Evolutionary conservation across 2,329 filamentous ascomycete genomes (phyloP).

Genomic region (Arthrobotrys entomopaga): DNA sequence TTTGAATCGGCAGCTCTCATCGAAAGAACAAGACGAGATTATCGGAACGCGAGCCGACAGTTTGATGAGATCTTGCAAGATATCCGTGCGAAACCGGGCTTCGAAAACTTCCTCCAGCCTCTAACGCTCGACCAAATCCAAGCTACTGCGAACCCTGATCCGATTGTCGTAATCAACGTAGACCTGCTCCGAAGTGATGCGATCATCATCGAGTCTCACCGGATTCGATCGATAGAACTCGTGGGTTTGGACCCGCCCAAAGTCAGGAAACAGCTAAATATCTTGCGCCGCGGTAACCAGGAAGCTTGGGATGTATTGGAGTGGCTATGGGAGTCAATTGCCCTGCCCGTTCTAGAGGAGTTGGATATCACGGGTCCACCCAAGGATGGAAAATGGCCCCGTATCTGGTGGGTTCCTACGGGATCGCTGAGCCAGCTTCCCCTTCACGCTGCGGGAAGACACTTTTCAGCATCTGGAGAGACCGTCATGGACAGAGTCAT

Average conservation of each 20-base stretch:
- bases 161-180: conserved; percentile 60
- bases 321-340: conserved; percentile 60
- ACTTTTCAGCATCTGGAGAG: conserved; percentile 54
- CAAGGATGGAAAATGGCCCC: conserved; percentile 50
- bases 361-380: conserved; percentile 57
- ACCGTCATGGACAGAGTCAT: conserved; percentile 61
- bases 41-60: neutral
- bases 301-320: conserved; percentile 55
- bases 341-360: conserved; percentile 58
- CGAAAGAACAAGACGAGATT: neutral
- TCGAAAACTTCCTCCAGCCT: conserved; percentile 58
- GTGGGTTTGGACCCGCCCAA: too few relatives aligned
- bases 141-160: conserved; percentile 57
- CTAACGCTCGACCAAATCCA: conserved; percentile 56
- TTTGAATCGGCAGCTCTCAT: neutral
- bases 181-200: conserved; percentile 60
- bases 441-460: conserved; percentile 61
- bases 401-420: conserved; percentile 62
- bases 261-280: too few relatives aligned
- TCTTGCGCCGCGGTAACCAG: too few relatives aligned
- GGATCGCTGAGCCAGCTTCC: conserved; percentile 59
- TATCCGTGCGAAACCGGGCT: conserved; percentile 56
- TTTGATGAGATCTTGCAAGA: conserved; percentile 33
- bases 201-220: conserved; percentile 57
- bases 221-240: conserved; percentile 56